Evolutionary conservation across 2,329 filamentous ascomycete genomes (phyloP).

Genomic region (Aspergillus vadensis): DNA sequence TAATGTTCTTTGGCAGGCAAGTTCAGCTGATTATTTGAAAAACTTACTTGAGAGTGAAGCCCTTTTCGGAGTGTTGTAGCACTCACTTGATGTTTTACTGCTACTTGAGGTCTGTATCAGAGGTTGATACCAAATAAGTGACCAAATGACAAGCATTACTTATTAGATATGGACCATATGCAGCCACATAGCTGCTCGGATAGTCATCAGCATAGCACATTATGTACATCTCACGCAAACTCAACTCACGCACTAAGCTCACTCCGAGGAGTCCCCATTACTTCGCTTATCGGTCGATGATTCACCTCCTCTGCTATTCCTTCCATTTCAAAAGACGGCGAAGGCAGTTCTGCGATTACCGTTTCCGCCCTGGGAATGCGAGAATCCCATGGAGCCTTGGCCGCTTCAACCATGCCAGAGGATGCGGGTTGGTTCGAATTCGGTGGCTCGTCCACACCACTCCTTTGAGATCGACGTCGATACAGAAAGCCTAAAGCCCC

Average conservation of each 20-base stretch:
- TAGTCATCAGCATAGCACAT: neutral
- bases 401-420: neutral
- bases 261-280: conserved; percentile 6
- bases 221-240: neutral
- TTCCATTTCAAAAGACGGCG: neutral
- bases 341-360: conserved; percentile 3
- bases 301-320: neutral
- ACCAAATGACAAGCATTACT: too few relatives aligned
- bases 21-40: too few relatives aligned
- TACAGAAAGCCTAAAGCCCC: neutral
- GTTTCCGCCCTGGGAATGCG: conserved; percentile 5
- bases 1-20: too few relatives aligned
- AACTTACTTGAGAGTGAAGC: too few relatives aligned
- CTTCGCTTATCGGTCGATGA: neutral
- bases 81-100: too few relatives aligned
- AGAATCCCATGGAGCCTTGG: neutral
- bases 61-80: too few relatives aligned
- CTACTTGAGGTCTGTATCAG: too few relatives aligned
- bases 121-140: too few relatives aligned
- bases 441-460: too few relatives aligned
- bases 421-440: neutral
- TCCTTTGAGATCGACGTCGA: neutral
- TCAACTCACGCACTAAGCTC: conserved; percentile 13
- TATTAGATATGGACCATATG: too few relatives aligned
- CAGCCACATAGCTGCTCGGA: neutral